Evolutionary conservation across 257 asterid species (phyloP), one percentile per base, ranked within the genome.

Genomic region (Cordia subcordata): DNA sequence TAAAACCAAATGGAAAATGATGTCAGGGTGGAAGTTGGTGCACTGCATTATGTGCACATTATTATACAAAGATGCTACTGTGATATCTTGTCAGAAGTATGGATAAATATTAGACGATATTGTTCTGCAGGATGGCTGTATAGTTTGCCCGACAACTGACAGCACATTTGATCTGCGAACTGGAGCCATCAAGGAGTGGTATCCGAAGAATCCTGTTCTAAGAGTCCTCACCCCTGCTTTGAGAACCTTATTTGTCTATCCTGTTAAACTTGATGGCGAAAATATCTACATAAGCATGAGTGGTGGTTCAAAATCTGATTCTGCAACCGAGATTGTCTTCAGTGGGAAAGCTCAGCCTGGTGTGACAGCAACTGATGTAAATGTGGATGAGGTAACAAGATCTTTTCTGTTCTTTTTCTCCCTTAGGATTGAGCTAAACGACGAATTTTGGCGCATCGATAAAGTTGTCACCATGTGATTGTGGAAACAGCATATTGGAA

Each of bases 311-410:
- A 74, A 67, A 35, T 17, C 80, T 12, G 84, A 79, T 19, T 84
- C 82, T 4, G 60, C 92, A 22, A 79, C 98, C 8, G 95, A 92
- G 83, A 92, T 92, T 27, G 93, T 88, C 33, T 92, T 92, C 79
- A 92, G 98, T 50, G 96, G 98, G 66, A 92, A 84, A 76, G 96
- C 96, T 75, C 90, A 88, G 64, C 96, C 98, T 45, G 98, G 98
- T 55, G 11, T 81, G 13, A 91, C 96, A 13, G 88, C 98, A 64
- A 49, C 81, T 3, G 76, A 85, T 69, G 98, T 91, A 72, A 91
- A 82, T 59, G 94, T 91, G 27, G 96, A 91, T 10, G 96, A 91
- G 96, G 98, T 91, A 85, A 70, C 22, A 0, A 46, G 33, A 50
- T 20, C 13, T 13, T 37, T 27, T 61, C 40, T 51, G 19, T 27